These are phyloP conservation scores for Aciculosporium take DNA, from an alignment of 2,329 filamentous ascomycete species.

Conservation along the genomic window DNA sequence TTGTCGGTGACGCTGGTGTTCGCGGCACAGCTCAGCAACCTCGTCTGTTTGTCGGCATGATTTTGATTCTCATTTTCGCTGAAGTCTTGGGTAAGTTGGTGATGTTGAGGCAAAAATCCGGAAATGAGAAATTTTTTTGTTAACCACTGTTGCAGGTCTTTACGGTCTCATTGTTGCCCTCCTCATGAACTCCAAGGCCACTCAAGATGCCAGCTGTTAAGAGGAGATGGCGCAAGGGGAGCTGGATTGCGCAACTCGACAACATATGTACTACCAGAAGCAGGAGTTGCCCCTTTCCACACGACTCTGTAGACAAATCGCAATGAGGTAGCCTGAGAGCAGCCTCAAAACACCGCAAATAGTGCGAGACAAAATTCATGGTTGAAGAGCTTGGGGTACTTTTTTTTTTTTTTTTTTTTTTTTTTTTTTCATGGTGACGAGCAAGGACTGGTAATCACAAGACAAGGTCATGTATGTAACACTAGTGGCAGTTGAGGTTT, in stretches of 20 bases:
- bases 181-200: slow-evolving; percentile 96
- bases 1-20: slow-evolving; percentile 80
- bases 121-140: slow-evolving; percentile 4
- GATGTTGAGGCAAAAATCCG: neutral
- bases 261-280: slow-evolving; percentile 21
- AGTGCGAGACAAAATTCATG: slow-evolving; percentile 4
- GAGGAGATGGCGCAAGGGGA: slow-evolving; percentile 7
- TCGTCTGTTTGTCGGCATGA: slow-evolving; percentile 90
- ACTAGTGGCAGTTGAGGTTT: slow-evolving; percentile 35
- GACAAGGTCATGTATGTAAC: slow-evolving; percentile 29
- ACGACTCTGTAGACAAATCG: slow-evolving; percentile 11
- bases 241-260: slow-evolving; percentile 18
- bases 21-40: slow-evolving; percentile 75
- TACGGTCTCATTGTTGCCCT: slow-evolving; percentile 98
- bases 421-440: slow-evolving; percentile 2
- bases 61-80: slow-evolving; percentile 98
- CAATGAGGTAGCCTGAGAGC: slow-evolving; percentile 11
- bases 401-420: slow-evolving; percentile 4
- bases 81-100: slow-evolving; percentile 80
- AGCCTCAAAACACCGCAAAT: slow-evolving; percentile 5
- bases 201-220: slow-evolving; percentile 47
- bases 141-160: slow-evolving; percentile 52
- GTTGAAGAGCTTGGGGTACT: slow-evolving; percentile 2
- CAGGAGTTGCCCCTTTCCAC: slow-evolving; percentile 12
- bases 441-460: slow-evolving; percentile 4